Percentiles rank a stretch among this genome's conserved stretches.
These are phyloP conservation scores for Yamadazyma aaseri DNA, from an alignment of 1,139 yeast genomes.

Conservation along the genomic window DNA sequence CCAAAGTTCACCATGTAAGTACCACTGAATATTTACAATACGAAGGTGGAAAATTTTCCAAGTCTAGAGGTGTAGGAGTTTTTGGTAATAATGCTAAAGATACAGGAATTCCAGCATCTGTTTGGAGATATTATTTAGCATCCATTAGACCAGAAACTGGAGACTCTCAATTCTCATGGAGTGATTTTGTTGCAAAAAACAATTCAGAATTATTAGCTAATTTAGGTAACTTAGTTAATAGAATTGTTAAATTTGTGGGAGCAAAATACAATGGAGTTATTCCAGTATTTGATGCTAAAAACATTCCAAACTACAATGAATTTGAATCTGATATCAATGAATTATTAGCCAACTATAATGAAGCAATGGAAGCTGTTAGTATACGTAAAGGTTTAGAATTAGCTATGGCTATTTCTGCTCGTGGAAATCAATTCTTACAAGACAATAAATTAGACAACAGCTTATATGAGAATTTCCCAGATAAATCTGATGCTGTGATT, in stretches of 20 bases:
- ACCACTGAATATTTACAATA: slow-evolving; percentile 97
- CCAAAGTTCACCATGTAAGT: slow-evolving; percentile 83
- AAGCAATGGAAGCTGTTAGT: slow-evolving; percentile 75
- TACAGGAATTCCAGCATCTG: slow-evolving; percentile 86
- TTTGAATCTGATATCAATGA: slow-evolving; percentile 60
- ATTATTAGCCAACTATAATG: slow-evolving; percentile 59
- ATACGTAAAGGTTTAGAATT: slow-evolving; percentile 86
- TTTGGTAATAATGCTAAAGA: slow-evolving; percentile 97
- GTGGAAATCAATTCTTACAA: slow-evolving; percentile 94
- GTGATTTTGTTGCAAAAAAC: slow-evolving; percentile 89
- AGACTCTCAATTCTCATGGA: slow-evolving; percentile 97
- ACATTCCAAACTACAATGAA: slow-evolving; percentile 49
- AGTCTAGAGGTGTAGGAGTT: slow-evolving; percentile 95
- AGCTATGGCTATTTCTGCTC: slow-evolving; percentile 87
- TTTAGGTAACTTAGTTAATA: slow-evolving; percentile 93
- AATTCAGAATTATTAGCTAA: slow-evolving; percentile 92
- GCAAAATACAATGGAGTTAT: slow-evolving; percentile 92
- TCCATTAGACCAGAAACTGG: slow-evolving; percentile 92
- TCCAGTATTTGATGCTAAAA: slow-evolving; percentile 54
- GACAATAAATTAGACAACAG: slow-evolving; percentile 93
- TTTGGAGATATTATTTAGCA: slow-evolving; percentile 96
- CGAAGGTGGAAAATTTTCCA: slow-evolving; percentile 97
- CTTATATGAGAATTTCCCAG: slow-evolving; percentile 72
- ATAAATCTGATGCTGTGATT: slow-evolving; percentile 85
- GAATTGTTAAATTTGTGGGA: slow-evolving; percentile 83